Evolutionary conservation across 768 basidiomycete genomes (phyloP).

Genomic region (Xanthoconium stramineum): DNA sequence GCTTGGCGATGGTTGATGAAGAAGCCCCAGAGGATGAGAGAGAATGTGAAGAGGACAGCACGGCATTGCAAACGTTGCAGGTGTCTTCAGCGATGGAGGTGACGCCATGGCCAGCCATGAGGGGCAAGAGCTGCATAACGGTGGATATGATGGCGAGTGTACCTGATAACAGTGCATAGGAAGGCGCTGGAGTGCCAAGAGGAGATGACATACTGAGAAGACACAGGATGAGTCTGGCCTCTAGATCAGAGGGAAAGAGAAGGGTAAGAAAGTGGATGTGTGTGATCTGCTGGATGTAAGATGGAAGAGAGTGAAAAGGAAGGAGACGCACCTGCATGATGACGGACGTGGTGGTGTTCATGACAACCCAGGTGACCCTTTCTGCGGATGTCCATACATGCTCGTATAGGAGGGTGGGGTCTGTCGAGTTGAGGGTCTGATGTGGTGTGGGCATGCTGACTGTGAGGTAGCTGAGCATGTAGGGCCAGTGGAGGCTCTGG

Average conservation of each 20-base stretch:
- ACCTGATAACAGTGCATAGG: conserved; percentile 36
- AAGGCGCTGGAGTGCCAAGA: not conserved
- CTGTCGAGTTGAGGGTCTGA: conserved; percentile 14
- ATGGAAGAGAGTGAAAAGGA: no score
- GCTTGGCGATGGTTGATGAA: conserved; percentile 86
- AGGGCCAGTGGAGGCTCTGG: conserved; percentile 83
- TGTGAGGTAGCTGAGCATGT: conserved; percentile 91
- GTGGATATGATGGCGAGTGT: conserved; percentile 86
- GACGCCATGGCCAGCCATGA: conserved; percentile 39
- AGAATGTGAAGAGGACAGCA: conserved; percentile 89
- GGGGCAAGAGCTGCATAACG: conserved; percentile 77
- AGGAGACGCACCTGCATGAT: conserved; percentile 70
- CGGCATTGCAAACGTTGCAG: conserved; percentile 93
- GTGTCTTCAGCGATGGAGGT: conserved; percentile 65
- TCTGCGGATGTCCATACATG: conserved; percentile 59
- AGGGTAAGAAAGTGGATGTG: conserved; percentile 98
- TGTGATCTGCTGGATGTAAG: conserved; percentile 59
- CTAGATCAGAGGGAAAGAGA: conserved; percentile 87
- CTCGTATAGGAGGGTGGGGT: conserved; percentile 26
- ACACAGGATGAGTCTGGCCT: conserved; percentile 80
- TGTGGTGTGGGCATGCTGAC: conserved; percentile 51
- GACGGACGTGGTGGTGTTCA: conserved; percentile 82
- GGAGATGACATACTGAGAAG: conserved; percentile 61
- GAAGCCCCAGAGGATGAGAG: conserved; percentile 91
- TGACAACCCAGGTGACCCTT: conserved; percentile 76